Base-by-base conservation (phyloP, 225 moss, liverwort and hornwort genomes). In the Bryum argenteum region DNA sequence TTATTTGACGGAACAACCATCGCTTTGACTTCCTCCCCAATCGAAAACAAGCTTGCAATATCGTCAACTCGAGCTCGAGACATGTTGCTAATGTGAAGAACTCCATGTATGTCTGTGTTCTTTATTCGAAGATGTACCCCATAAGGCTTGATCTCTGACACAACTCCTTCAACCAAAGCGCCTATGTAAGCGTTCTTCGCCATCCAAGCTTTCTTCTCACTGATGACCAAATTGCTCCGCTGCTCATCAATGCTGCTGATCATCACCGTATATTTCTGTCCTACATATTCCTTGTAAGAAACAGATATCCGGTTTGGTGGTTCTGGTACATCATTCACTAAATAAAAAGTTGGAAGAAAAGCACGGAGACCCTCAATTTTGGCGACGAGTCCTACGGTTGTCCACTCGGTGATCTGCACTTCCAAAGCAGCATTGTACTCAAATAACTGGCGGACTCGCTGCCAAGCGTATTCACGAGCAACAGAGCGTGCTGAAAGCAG, bases 371-470 rank as follows among this genome's bases (percentile, higher is more conserved):
- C 87, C 87, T 95, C 95, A 71, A 95, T 76, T 60, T 59, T 86
- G 67, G 81, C 26, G 65, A 93, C 69, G 24, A 95, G 77, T 21
- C 93, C 93, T 64, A 78, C 85, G 61, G 84, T 59, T 63, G 89
- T 91, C 93, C 95, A 95, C 58, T 85, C 81, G 1, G 71, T 61
- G 65, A 91, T 83, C 54, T 80, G 82, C 13, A 91, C 82, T 77
- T 92, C 88, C 23, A 91, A 70, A 19, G 76, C 58, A 61, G 88
- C 85, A 65, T 84, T 74, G 39, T 78, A 65, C 33, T 85, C 77
- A 65, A 74, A 67, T 55, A 95, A 80, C 95, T 95, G 95, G 39
- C 70, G 77, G 67, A 88, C 75, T 22, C 95, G 95, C 53, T 95
- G 82, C 95, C 95, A 95, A 16, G 95, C 89, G 51, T 89, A 76